These are phyloP conservation scores for Escallonia herrerae DNA, from an alignment of 129 eudicot genomes.

Conservation along the genomic window DNA sequence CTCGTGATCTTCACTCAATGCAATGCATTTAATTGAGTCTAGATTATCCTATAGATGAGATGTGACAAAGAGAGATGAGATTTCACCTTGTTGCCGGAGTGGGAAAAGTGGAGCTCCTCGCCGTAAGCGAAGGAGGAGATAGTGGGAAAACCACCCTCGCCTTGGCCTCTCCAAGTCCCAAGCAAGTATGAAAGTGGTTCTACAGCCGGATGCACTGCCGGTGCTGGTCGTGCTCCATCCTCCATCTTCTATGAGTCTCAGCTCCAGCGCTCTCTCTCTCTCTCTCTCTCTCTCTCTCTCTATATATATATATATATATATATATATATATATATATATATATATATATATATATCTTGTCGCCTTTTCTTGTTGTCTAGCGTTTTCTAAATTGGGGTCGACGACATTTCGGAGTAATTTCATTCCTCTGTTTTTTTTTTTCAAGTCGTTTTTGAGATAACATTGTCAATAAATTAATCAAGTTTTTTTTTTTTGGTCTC, in stretches of 20 bases:
- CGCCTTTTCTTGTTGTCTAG: not conserved
- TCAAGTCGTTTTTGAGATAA: too few relatives aligned
- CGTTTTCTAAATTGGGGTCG: too few relatives aligned
- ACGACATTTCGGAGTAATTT: too few relatives aligned
- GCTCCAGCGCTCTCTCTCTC: not conserved
- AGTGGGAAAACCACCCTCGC: constrained; percentile 68
- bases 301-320: too few relatives aligned
- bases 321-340: not conserved
- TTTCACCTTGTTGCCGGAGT: constrained; percentile 47
- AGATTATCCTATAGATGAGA: not conserved
- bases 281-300: not conserved
- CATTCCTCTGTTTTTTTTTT: too few relatives aligned
- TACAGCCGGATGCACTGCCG: constrained; percentile 51
- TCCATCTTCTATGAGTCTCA: not conserved
- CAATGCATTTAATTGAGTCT: not conserved
- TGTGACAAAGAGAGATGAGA: not conserved
- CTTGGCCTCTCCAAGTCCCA: constrained; percentile 76
- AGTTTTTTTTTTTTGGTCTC: too few relatives aligned
- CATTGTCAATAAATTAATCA: too few relatives aligned
- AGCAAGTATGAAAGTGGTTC: constrained; percentile 48
- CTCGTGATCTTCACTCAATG: too few relatives aligned
- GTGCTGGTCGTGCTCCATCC: not conserved
- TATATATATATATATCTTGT: not conserved
- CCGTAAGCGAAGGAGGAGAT: constrained; percentile 54
- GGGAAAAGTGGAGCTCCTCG: constrained; percentile 60